These are phyloP conservation scores for Grifola frondosa DNA, from an alignment of 1,284 basidiomycete genomes.

Conservation along the genomic window DNA sequence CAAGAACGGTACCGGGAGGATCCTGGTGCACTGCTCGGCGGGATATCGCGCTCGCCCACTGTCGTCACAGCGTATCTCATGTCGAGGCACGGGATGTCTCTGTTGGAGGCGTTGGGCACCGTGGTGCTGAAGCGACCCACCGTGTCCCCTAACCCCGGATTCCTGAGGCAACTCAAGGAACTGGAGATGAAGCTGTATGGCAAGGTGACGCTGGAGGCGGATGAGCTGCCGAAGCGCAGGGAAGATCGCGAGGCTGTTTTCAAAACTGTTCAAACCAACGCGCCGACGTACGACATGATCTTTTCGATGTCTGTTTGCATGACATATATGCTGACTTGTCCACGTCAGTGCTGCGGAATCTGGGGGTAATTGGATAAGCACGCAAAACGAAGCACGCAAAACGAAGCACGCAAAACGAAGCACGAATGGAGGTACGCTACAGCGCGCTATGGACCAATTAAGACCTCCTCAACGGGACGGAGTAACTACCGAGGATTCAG, in stretches of 20 bases:
- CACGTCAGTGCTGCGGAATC: too few species aligned
- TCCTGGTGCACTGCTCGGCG: slow-evolving; percentile 55
- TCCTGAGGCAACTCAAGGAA: slow-evolving; percentile 39
- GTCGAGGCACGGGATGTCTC: slow-evolving; percentile 32
- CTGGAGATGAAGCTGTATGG: slow-evolving; percentile 34
- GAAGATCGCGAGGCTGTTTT: slow-evolving; percentile 35
- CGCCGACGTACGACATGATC: too few species aligned
- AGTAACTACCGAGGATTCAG: too few species aligned
- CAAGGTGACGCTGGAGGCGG: slow-evolving; percentile 28
- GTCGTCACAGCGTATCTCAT: slow-evolving; percentile 55
- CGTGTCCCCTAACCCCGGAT: slow-evolving; percentile 39
- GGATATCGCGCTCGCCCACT: slow-evolving; percentile 49
- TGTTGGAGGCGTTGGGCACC: slow-evolving; percentile 34
- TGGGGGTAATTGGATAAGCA: too few species aligned
- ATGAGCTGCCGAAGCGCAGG: slow-evolving; percentile 32
- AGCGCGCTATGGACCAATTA: too few species aligned
- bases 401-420: too few species aligned
- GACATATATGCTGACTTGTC: too few species aligned
- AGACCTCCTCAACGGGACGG: too few species aligned
- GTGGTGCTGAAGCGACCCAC: slow-evolving; percentile 32
- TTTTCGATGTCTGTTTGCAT: too few species aligned
- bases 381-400: too few species aligned
- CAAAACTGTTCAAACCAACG: too few species aligned
- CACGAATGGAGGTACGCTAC: too few species aligned
- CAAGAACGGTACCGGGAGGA: slow-evolving; percentile 36